Percentiles rank a stretch among this genome's conserved stretches.
These are phyloP conservation scores for Termitomyces titanicus DNA, from an alignment of 768 basidiomycete genomes.

Conservation along the genomic window DNA sequence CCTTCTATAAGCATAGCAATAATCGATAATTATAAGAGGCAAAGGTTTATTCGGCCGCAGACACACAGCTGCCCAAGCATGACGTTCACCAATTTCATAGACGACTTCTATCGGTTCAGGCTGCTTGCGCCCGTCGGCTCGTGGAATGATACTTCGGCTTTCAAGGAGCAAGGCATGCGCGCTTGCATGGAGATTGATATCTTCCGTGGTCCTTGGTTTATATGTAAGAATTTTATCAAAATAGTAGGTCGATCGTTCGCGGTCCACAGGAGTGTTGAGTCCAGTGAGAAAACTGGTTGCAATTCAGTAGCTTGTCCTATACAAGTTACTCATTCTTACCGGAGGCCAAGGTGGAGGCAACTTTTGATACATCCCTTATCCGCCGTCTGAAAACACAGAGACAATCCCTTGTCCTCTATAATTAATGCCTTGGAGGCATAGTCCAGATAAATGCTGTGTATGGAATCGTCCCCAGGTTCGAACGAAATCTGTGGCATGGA, in stretches of 20 bases:
- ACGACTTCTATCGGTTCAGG: conserved; percentile 5
- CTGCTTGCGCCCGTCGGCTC: neutral
- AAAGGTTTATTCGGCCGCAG: neutral
- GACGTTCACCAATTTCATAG: conserved; percentile 1
- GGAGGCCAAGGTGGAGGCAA: neutral
- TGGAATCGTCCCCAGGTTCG: neutral
- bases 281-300: neutral
- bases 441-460: neutral
- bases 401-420: neutral
- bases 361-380: neutral
- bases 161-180: conserved; percentile 2
- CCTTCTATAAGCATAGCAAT: neutral
- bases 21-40: conserved; percentile 1
- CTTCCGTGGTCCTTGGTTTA: neutral
- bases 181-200: neutral
- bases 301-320: neutral
- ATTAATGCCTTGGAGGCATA: neutral
- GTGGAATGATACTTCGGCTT: neutral
- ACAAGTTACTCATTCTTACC: neutral
- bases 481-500: neutral
- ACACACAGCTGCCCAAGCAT: neutral
- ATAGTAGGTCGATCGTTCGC: neutral
- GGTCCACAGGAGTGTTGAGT: neutral
- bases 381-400: neutral
- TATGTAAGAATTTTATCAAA: neutral